A percentile compares a stretch with the other conserved stretches of the same genome.
phyloP scores from a whole-genome alignment of 352 stramenopile genomes.

The Pythium dissimile region DNA sequence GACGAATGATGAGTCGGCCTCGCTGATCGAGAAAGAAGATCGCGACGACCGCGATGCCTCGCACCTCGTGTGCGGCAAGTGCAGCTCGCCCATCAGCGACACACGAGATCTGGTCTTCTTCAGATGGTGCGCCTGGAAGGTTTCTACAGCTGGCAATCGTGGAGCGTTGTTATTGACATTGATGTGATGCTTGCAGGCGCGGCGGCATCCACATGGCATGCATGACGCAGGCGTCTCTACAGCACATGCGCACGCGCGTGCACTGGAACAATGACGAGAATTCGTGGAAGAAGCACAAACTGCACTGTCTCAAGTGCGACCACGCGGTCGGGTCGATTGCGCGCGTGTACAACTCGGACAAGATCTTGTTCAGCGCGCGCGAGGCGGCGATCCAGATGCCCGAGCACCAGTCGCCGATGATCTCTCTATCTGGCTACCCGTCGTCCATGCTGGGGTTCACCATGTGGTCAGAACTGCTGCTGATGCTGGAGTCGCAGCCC shows the following conservation, averaged over 20 bases:
- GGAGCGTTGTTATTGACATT: neutral
- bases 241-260: slow-evolving; percentile 44
- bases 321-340: slow-evolving; percentile 57
- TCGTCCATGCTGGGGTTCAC: slow-evolving; percentile 68
- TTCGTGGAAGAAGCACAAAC: slow-evolving; percentile 60
- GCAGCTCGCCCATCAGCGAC: slow-evolving; percentile 50
- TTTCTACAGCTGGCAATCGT: neutral
- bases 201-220: slow-evolving; percentile 72
- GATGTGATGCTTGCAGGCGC: slow-evolving; percentile 26
- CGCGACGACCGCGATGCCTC: slow-evolving; percentile 35
- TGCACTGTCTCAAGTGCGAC: slow-evolving; percentile 68
- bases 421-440: slow-evolving; percentile 71
- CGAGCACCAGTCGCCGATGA: slow-evolving; percentile 59
- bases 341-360: slow-evolving; percentile 59
- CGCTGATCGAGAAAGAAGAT: slow-evolving; percentile 31
- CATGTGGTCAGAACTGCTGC: slow-evolving; percentile 76
- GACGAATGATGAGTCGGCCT: slow-evolving; percentile 42
- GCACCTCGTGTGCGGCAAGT: slow-evolving; percentile 68
- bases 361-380: slow-evolving; percentile 67
- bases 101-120: slow-evolving; percentile 76
- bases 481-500: slow-evolving; percentile 72
- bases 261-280: slow-evolving; percentile 31
- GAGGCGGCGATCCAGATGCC: slow-evolving; percentile 72
- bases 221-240: slow-evolving; percentile 54
- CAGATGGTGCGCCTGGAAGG: slow-evolving; percentile 43